A percentile compares a stretch with the other conserved stretches of the same genome.
phyloP scores from a whole-genome alignment of 2,329 filamentous ascomycete genomes.

The Zarea fungicola region DNA sequence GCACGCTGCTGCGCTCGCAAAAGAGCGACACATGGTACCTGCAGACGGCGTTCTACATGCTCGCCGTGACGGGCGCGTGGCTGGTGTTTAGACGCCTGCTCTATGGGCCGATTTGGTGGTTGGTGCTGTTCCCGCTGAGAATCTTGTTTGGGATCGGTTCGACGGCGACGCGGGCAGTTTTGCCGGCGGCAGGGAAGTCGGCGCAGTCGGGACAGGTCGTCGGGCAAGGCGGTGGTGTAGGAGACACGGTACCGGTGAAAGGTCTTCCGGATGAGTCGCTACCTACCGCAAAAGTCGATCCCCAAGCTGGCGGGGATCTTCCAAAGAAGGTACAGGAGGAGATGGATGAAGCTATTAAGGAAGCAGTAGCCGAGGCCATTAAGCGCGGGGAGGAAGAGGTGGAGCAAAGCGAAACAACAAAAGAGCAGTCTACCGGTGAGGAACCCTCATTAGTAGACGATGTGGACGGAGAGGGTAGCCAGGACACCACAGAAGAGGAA shows the following conservation, averaged over 20 bases:
- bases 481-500: conserved; percentile 22
- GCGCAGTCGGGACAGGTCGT: conserved; percentile 23
- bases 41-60: conserved; percentile 79
- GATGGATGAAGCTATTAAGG: conserved; percentile 50
- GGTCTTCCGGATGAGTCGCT: conserved; percentile 36
- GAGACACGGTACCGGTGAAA: conserved; percentile 25
- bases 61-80: conserved; percentile 75
- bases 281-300: conserved; percentile 45
- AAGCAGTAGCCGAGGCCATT: conserved; percentile 17
- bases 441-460: background rate
- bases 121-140: conserved; percentile 77
- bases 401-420: conserved; percentile 17
- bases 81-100: conserved; percentile 77
- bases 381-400: conserved; percentile 22
- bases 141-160: conserved; percentile 56
- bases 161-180: conserved; percentile 49
- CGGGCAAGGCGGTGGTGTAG: conserved; percentile 21
- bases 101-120: conserved; percentile 87
- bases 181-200: conserved; percentile 27
- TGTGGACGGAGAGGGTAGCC: conserved; percentile 8
- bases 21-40: conserved; percentile 99
- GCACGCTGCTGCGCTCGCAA: conserved; percentile 74
- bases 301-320: conserved; percentile 26
- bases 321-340: conserved; percentile 37
- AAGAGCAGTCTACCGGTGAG: background rate